Base-by-base conservation (phyloP, 2,329 filamentous ascomycete species). In the Cercospora nicotianae region DNA sequence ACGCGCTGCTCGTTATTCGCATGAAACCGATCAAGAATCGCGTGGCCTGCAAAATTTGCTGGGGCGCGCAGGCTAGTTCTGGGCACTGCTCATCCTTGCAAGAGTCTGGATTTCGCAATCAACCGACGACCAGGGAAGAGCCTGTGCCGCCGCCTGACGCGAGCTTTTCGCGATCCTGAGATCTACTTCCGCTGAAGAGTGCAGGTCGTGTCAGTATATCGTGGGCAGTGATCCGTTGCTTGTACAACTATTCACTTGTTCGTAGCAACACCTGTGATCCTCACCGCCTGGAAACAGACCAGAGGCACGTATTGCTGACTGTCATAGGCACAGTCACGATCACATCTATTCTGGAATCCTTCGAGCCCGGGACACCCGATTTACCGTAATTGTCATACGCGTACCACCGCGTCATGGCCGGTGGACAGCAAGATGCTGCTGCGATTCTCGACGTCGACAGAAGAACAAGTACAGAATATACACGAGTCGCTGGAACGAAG, bases 91-190 rank as follows among this genome's bases (percentile, higher is more conserved):
- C 60, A 63, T 59, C 62, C 62, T 55, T 42, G 62, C 62, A 39
- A 42, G 33, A 58, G 62, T 64, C 62, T 64, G 48, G 48, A 64
- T 64, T 33, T 57, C 30, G 18, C 60, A 39, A 58, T 63, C 28
- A 39, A 26, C 48, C 62, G 7, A 36, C 31, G 30, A 58, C 51
- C 30, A 58, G 51, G 62, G 30, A n/a, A 26, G 20, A 16, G 31
- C 62, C 23, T 42, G 31, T 57, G 33, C 33, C 51, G 53, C 45
- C 30, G 51, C 13, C 8, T 42, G 62, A 53, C 61, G 61, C 61
- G 45, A 63, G 31, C 48, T 23, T 33, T 26, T 36, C 61, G 45
- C 61, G 45, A 55, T 53, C 30, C 45, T 23, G 45, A 26, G 28
- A 26, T 31, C 48, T 23, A 26, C 42, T 59, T 12, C 28, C 26